Evolutionary conservation across 2,329 filamentous ascomycete species (phyloP), one percentile per base, ranked within the genome.

Genomic region (Fusarium torreyae): DNA sequence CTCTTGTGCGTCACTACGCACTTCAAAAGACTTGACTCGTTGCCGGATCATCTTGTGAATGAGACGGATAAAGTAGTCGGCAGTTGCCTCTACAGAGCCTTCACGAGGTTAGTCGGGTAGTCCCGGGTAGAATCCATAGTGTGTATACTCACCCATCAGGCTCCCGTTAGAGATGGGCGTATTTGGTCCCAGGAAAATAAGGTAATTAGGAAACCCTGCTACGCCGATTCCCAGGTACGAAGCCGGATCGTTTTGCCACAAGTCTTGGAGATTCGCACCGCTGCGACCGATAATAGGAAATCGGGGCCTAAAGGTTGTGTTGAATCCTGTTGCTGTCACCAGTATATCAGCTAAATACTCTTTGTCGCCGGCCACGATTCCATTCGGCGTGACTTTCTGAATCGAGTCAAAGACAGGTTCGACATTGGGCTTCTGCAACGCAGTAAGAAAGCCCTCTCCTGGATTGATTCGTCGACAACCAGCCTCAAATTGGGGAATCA

Each of bases 321-420:
- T 82, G 70, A 87, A 88, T 2, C 86, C 86, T 0, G 86, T 88
- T n/a, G 86, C 87, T 62, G 86, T 87, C 48, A 89, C 80, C 22
- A 90, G 83, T 14, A 82, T 81, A 70, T 90, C 88, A 15, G 87
- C 82, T 34, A 84, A 79, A 52, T 86, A 74, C n/a, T 84, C 75
- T 36, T 81, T 73, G 6, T 81, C 82, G 2, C 78, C 79, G 78
- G 33, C 87, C 77, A 73, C 84, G 76, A 49, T 88, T 76, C 15
- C 87, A 83, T n/a, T 75, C 5, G 81, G 79, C 6, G 82, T 82
- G 22, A 86, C 63, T 11, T 63, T 62, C 4, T 57, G 69, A 48
- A 82, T 78, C 13, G 77, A 75, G 26, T 75, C 75, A 59, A 80
- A 83, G 6, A 84, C 78, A 1, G 88, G 75, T 38, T 84, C 78